Evolutionary conservation across 345 rosid genomes (phyloP).

Genomic region (Citrus maxima): DNA sequence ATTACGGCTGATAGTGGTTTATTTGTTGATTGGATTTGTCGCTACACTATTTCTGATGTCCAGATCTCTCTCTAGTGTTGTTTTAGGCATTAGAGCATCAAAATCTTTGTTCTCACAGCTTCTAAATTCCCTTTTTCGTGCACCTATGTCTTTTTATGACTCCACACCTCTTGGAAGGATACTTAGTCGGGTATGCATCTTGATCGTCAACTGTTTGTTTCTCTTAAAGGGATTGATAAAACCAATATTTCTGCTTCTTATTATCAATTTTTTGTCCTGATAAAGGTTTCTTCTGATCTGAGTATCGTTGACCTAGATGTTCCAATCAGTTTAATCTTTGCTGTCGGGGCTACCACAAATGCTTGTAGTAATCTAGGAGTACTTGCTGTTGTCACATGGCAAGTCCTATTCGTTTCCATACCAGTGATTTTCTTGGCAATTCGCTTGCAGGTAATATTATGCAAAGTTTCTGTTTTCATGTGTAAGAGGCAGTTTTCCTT

Average conservation of each 20-base stretch:
- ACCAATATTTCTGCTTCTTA: not conserved
- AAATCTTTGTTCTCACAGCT: conserved; percentile 66
- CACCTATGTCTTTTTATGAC: conserved; percentile 78
- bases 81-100: conserved; percentile 52
- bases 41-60: conserved; percentile 37
- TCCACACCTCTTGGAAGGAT: conserved; percentile 78
- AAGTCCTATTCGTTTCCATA: conserved; percentile 72
- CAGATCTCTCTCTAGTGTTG: conserved; percentile 45
- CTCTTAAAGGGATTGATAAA: not conserved
- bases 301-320: conserved; percentile 90
- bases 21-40: conserved; percentile 44
- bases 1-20: conserved; percentile 49
- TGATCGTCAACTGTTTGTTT: not conserved
- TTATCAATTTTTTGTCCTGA: not conserved
- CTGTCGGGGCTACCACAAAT: conserved; percentile 61
- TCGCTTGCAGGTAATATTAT: conserved; percentile 69
- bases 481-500: not conserved
- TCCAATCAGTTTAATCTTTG: conserved; percentile 61
- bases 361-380: conserved; percentile 69
- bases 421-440: conserved; percentile 67
- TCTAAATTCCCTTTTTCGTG: conserved; percentile 62
- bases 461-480: not conserved
- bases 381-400: conserved; percentile 83
- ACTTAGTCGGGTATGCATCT: conserved; percentile 58
- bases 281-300: conserved; percentile 76